A percentile compares a stretch with the other conserved stretches of the same genome.
phyloP scores from a whole-genome alignment of 2,329 filamentous ascomycete species.

The Sporothrix pseudoabietina region DNA sequence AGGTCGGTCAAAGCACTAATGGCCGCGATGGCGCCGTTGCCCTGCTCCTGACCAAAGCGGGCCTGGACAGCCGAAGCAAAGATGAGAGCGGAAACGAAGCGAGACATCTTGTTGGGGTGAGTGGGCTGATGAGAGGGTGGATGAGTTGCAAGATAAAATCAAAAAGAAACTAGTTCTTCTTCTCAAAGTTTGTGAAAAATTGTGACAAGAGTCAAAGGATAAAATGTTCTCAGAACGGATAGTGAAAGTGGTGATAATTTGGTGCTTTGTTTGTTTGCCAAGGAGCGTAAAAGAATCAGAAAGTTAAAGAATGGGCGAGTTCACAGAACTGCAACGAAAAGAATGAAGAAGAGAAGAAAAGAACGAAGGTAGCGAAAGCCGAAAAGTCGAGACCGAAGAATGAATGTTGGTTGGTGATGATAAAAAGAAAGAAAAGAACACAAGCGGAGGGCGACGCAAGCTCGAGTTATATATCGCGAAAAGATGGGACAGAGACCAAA shows the following conservation, averaged over 20 bases:
- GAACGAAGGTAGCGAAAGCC: conserved; percentile 27
- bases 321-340: conserved; percentile 34
- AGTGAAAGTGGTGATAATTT: conserved; percentile 14
- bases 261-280: neutral
- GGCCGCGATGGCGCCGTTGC: conserved; percentile 52
- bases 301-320: conserved; percentile 26
- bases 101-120: conserved; percentile 29
- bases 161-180: neutral
- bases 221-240: conserved; percentile 30
- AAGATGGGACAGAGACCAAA: neutral
- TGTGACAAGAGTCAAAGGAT: neutral
- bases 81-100: conserved; percentile 45
- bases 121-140: neutral
- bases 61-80: conserved; percentile 42
- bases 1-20: conserved; percentile 55
- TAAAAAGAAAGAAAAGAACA: conserved; percentile 18
- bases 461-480: conserved; percentile 16
- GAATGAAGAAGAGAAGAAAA: conserved; percentile 29
- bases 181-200: neutral
- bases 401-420: conserved; percentile 29
- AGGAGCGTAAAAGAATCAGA: conserved; percentile 22
- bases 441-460: neutral
- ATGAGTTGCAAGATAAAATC: neutral
- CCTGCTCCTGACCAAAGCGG: conserved; percentile 65
- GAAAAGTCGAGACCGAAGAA: conserved; percentile 24